phyloP scores from a whole-genome alignment of 1,284 basidiomycete species.

The Fomitopsis schrenkii region DNA sequence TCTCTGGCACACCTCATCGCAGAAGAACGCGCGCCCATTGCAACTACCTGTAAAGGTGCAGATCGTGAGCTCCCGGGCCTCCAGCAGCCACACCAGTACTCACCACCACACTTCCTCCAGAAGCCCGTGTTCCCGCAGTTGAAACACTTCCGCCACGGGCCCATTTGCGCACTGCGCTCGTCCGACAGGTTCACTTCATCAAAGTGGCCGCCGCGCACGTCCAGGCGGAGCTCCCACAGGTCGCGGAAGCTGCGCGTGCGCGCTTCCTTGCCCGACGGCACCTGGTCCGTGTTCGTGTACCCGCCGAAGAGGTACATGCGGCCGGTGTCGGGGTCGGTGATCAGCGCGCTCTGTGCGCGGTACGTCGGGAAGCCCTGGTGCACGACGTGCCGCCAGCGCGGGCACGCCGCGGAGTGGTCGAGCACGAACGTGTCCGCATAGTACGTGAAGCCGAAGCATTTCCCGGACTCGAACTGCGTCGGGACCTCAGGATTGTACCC shows the following conservation, averaged over 20 bases:
- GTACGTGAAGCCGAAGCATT: constrained; percentile 30
- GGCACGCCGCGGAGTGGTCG: constrained; percentile 16
- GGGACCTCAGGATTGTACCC: constrained; percentile 35
- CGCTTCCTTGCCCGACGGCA: constrained; percentile 27
- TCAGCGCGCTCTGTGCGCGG: constrained; percentile 25
- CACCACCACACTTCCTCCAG: constrained; percentile 39
- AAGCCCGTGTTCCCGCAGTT: constrained; percentile 32
- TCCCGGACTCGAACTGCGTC: constrained; percentile 13
- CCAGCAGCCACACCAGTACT: constrained; percentile 6
- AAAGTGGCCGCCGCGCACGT: constrained; percentile 32
- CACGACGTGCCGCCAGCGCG: constrained; percentile 28
- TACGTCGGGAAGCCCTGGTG: constrained; percentile 32
- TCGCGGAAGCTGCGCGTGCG: constrained; percentile 32
- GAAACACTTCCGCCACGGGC: constrained; percentile 42
- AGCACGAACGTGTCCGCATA: constrained; percentile 34
- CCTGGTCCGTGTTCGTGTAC: constrained; percentile 33
- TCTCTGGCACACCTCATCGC: constrained; percentile 24
- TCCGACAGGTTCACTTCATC: constrained; percentile 33
- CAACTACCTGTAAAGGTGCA: constrained; percentile 19
- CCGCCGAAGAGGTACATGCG: constrained; percentile 36
- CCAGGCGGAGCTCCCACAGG: constrained; percentile 36
- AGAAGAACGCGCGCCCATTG: constrained; percentile 25
- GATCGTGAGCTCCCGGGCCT: neutral
- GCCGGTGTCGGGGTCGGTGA: constrained; percentile 31
- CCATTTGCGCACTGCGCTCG: constrained; percentile 31